Base-by-base conservation (phyloP, 2,329 filamentous ascomycete genomes). In the Stagonosporopsis rhizophila region DNA sequence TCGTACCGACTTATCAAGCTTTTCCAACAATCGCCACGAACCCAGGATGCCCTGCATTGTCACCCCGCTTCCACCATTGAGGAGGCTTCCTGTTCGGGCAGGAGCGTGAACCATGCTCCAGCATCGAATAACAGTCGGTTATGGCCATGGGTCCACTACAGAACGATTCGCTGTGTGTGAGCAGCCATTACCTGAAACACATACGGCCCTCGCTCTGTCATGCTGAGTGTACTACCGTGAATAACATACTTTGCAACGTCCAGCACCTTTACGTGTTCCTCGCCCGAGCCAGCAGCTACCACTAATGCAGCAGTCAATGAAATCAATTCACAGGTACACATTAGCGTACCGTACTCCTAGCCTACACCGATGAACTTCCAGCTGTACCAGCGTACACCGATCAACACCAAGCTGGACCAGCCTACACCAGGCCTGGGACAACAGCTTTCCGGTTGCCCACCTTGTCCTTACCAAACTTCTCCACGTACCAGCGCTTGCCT, bases 401-500 rank as follows among this genome's bases (percentile, higher is more conserved):
- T n/a, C n/a, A 27, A 27, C 25, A 27, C 7, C n/a, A n/a, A n/a
- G n/a, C n/a, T n/a, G n/a, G n/a, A n/a, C 19, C 15, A 44, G 39
- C 20, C 49, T 45, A 83, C 23, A 89, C 61, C 20, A 85, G 65
- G 22, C 82, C 83, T 22, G 88, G 88, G 66, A 90, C 82, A 25
- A 94, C 85, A 5, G 91, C 91, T 78, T 91, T 93, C 72, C 88
- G 86, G 27, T 83, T 84, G 44, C 85, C 85, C 59, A 96, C 85
- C 77, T 88, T 89, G 44, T 96, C 89, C 78, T 88, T 87, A 11
- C 94, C 94, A 82, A 99, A 99, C 75, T 84, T 91, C 70, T 91
- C 83, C 55, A 88, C 80, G 76, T 99, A 99, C 95, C 95, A 99
- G 69, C 82, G 81, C 75, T 87, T 87, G 22, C 94, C 94, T 62